Evolutionary conservation across 768 basidiomycete species (phyloP).

Genomic region (Nidularia sp.): DNA sequence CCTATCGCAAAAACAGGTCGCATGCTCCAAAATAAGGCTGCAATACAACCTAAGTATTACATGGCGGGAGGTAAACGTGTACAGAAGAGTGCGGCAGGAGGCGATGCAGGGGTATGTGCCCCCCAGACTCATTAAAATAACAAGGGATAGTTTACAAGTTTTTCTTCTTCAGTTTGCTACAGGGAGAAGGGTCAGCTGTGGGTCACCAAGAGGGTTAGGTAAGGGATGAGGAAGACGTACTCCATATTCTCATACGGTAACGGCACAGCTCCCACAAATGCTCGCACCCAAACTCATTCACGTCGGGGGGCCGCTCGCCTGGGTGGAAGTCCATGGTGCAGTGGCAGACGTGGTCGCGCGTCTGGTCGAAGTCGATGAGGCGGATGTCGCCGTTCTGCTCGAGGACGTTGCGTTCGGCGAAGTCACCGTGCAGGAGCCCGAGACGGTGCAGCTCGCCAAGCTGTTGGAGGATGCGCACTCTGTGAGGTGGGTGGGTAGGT

Average conservation of each 20-base stretch:
- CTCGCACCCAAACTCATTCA: conserved; percentile 24
- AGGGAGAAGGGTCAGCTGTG: too few relatives aligned
- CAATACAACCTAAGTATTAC: too few relatives aligned
- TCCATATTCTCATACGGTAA: conserved; percentile 23
- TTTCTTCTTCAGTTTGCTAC: too few relatives aligned
- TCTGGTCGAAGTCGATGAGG: conserved; percentile 34
- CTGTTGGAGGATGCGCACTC: conserved; percentile 25
- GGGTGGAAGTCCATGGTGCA: conserved; percentile 24
- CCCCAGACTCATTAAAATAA: too few relatives aligned
- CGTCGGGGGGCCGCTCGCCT: conserved; percentile 17
- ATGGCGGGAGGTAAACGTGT: too few relatives aligned
- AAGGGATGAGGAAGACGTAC: not conserved
- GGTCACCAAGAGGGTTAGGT: too few relatives aligned
- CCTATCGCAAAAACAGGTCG: too few relatives aligned
- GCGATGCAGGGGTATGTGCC: too few relatives aligned
- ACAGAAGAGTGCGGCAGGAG: too few relatives aligned
- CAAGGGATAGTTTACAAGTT: too few relatives aligned
- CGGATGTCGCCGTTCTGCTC: conserved; percentile 27
- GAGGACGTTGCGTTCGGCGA: conserved; percentile 37
- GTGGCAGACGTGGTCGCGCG: conserved; percentile 20
- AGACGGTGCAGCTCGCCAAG: conserved; percentile 27
- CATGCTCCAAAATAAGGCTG: too few relatives aligned
- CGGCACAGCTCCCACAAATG: conserved; percentile 26
- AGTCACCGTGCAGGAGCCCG: conserved; percentile 33
- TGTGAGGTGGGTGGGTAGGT: conserved; percentile 3